Conservation (phyloP, 805 yeast species). For the Citeromyces matritensis region DNA sequence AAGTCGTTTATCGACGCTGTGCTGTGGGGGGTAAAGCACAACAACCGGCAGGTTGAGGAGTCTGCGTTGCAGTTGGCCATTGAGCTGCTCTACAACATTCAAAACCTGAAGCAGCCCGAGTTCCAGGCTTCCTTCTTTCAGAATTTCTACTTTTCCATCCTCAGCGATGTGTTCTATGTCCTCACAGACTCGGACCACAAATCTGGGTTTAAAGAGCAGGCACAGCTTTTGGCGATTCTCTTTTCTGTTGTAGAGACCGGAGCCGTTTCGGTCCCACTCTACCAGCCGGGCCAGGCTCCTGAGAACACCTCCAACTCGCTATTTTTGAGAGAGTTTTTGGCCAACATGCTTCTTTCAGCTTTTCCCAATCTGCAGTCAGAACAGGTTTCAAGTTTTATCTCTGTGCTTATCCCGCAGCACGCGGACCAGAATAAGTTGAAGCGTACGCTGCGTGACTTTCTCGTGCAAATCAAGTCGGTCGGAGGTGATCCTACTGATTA, state of each 20-base stretch:
- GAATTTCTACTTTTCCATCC: slow-evolving; percentile 76
- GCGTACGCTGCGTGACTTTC: slow-evolving; percentile 83
- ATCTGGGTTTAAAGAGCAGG: slow-evolving; percentile 85
- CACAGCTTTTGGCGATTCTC: slow-evolving; percentile 70
- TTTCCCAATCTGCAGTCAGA: slow-evolving; percentile 81
- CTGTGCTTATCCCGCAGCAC: slow-evolving; percentile 60
- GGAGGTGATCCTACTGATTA: slow-evolving; percentile 96
- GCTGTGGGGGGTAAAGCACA: slow-evolving; percentile 96
- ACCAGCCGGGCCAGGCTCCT: slow-evolving; percentile 68
- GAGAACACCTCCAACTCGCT: slow-evolving; percentile 71
- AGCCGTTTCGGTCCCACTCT: slow-evolving; percentile 65
- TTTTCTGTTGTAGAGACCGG: slow-evolving; percentile 70
- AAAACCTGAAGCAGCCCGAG: slow-evolving; percentile 51
- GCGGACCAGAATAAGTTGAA: slow-evolving; percentile 64
- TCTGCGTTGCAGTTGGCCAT: slow-evolving; percentile 75
- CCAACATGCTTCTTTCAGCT: slow-evolving; percentile 71
- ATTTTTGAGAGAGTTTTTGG: slow-evolving; percentile 68
- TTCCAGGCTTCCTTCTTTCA: slow-evolving; percentile 80
- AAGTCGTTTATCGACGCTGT: slow-evolving; percentile 86
- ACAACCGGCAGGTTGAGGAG: slow-evolving; percentile 91
- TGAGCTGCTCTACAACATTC: slow-evolving; percentile 77
- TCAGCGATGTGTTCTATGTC: slow-evolving; percentile 86
- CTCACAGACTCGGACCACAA: slow-evolving; percentile 96
- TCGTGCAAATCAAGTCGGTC: slow-evolving; percentile 87
- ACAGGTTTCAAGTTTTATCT: slow-evolving; percentile 71